Conservation (phyloP, 257 asterid species). For the Solanum chiquidenum region DNA sequence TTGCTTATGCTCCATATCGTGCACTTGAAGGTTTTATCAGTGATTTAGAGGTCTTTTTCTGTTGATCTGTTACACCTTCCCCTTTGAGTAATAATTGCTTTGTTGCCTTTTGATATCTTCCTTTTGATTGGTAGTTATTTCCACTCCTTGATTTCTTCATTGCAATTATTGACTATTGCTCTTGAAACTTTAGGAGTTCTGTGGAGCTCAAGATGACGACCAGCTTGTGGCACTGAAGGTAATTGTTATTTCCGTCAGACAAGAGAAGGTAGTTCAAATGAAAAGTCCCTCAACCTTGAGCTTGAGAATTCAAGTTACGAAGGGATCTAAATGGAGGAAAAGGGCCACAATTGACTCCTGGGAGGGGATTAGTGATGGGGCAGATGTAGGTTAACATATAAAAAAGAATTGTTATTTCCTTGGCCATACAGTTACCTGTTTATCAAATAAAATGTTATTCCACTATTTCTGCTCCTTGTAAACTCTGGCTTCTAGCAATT, state of each 20-base stretch:
- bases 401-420: not conserved
- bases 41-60: conserved; percentile 59
- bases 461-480: not conserved
- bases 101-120: not conserved
- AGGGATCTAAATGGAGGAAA: not conserved
- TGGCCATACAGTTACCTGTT: not conserved
- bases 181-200: conserved; percentile 46
- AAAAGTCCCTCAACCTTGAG: not conserved
- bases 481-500: not conserved
- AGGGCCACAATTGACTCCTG: not conserved
- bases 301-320: not conserved
- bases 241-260: not conserved
- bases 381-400: not conserved
- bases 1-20: conserved; percentile 93
- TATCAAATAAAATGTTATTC: not conserved
- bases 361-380: not conserved
- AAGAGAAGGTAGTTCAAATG: not conserved
- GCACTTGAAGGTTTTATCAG: conserved; percentile 71
- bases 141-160: not conserved
- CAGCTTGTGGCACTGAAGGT: conserved; percentile 52
- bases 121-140: not conserved
- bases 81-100: not conserved
- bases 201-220: conserved; percentile 24
- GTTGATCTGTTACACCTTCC: not conserved
- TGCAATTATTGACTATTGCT: conserved; percentile 4